Percentiles rank a stretch among this genome's conserved stretches.
Evolutionary conservation across 257 asterid genomes (phyloP).

Genomic region (Ilex asprella): DNA sequence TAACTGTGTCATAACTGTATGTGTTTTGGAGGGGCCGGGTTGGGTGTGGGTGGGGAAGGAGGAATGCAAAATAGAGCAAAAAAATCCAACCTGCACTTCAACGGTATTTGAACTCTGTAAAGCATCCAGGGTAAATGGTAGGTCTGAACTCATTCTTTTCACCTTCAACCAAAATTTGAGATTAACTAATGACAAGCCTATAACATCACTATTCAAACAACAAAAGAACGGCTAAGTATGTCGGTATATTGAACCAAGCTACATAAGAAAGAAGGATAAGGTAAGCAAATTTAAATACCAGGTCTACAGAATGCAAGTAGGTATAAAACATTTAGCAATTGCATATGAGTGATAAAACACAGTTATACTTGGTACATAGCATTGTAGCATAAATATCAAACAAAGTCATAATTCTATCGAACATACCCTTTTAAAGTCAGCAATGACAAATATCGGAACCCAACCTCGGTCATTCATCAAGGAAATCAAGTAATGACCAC

Average conservation of each 20-base stretch:
- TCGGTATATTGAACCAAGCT: neutral
- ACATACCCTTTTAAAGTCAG: conserved; percentile 74
- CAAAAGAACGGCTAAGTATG: neutral
- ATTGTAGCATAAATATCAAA: too few species aligned
- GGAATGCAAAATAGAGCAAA: conserved; percentile 12
- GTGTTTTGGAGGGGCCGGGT: neutral
- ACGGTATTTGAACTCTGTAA: conserved; percentile 68
- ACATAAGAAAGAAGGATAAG: neutral
- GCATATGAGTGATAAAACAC: neutral
- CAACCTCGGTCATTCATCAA: conserved; percentile 93
- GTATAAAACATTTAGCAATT: neutral
- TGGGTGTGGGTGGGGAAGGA: neutral
- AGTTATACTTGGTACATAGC: too few species aligned
- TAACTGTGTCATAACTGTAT: too few species aligned
- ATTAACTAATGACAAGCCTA: neutral
- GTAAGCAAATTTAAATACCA: neutral
- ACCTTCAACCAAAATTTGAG: conserved; percentile 47
- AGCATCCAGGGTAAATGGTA: conserved; percentile 66
- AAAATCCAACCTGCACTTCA: conserved; percentile 69
- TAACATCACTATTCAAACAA: conserved; percentile 6
- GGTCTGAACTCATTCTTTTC: conserved; percentile 56
- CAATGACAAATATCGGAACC: conserved; percentile 68
- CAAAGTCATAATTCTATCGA: neutral
- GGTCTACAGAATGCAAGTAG: neutral
- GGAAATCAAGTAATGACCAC: conserved; percentile 62